Base-by-base conservation (phyloP, 2,329 filamentous ascomycete species). In the Sporothrix curviconia region DNA sequence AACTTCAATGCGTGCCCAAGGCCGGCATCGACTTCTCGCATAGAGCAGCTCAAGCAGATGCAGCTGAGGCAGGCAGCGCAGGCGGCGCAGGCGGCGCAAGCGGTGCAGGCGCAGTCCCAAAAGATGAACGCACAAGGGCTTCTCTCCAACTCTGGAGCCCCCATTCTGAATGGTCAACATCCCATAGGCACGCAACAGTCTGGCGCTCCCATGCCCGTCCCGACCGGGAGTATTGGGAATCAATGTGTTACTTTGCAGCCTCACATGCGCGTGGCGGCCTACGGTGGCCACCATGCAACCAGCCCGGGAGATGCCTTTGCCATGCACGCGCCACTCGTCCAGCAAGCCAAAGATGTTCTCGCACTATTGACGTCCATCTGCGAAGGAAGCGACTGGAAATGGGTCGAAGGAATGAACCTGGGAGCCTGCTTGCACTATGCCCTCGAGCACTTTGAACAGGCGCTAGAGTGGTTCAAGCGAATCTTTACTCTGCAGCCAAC, bases 371-470 rank as follows among this genome's bases (percentile, higher is more conserved):
- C 83, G 15, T 82, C 78, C 62, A 73, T 95, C 7, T 95, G 90
- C 67, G 84, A 88, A 65, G 86, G 92, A 68, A 90, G 86, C 65
- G 80, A 79, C 9, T 94, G 90, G 89, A 82, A 84, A 64, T 99
- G 94, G 94, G 81, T 91, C 55, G 92, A 97, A 67, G 94, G 94
- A 2, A 92, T 97, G 76, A 77, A 97, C 39, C 77, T 97, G 7
- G 90, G 89, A 39, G 94, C 94, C 2, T 97, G 94, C 72, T 77
- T 99, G 58, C 87, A 92, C 51, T 97, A 97, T 73, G 92, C 89
- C 7, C 74, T 97, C 14, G 90, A 90, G 61, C 85, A 90, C 67
- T 95, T 94, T 67, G 81, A 88, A 61, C 86, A 90, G 62, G 86
- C 89, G 15, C 70, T 88, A 47, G 80, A 84, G 60, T 90, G 86